Evolutionary conservation across 345 rosid species (phyloP), one percentile per base, ranked within the genome.

Genomic region (Eutrema heterophyllum): DNA sequence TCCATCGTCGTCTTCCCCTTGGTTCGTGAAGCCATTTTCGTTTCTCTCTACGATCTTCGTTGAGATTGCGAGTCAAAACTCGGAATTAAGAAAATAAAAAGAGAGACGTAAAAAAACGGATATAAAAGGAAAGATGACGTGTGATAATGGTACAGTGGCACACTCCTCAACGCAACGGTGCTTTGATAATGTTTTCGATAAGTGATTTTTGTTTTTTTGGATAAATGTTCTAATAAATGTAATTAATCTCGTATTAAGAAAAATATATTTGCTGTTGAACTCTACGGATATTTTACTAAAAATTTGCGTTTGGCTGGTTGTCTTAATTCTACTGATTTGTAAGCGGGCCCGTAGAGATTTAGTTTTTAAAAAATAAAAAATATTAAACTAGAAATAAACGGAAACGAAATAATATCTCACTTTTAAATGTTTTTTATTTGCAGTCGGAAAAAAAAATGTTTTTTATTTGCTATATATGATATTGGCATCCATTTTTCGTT

Each of bases 1-100:
- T 94, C 91, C 65, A 94, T 55, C 39, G 72, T 72, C 21, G 97
- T 86, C 81, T 78, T 87, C 63, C 97, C 90, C 60, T 81, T 87
- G 26, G 70, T 38, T 70, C 56, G 60, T 69, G 84, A 70, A 18
- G 68, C 84, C 87, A 79, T 80, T 38, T 14, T 71, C 12, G 51
- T 57, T 40, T 51, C 58, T 68, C 32, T 64, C 64, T 54, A 16
- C 63, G 58, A 65, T 65, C 62, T 68, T 75, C 35, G 68, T 27
- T 59, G 18, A 45, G 39, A 72, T 63, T 64, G 78, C 8, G 72
- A 75, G 79, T 59, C 61, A 44, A 30, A 7, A 51, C 14, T 41
- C 62, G 15, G 72, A 48, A 49, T 49, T 39, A 54, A 64, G 12
- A 9, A 11, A 14, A 60, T 7, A 41, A 13, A 61, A 18, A 46